phyloP scores from a whole-genome alignment of 768 basidiomycete genomes.

The Russula earlei region DNA sequence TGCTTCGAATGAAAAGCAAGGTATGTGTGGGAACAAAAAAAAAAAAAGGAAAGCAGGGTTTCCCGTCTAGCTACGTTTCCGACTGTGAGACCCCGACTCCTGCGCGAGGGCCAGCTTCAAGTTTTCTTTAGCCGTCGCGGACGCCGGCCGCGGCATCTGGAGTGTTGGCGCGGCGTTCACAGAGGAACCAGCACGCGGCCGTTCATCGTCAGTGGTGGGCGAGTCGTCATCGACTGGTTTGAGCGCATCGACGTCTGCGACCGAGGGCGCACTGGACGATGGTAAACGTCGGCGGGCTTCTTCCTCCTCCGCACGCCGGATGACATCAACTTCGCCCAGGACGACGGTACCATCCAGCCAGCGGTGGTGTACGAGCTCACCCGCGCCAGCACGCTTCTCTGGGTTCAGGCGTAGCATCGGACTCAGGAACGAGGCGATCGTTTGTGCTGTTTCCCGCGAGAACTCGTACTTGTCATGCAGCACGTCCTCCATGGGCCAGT shows the following conservation, averaged over 20 bases:
- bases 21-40: background rate
- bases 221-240: slow-evolving; percentile 64
- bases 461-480: slow-evolving; percentile 95
- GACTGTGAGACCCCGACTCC: slow-evolving; percentile 3
- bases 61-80: slow-evolving; percentile 7
- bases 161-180: slow-evolving; percentile 15
- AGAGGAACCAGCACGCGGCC: background rate
- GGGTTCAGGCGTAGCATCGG: slow-evolving; percentile 90
- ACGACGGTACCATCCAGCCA: slow-evolving; percentile 85
- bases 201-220: slow-evolving; percentile 13
- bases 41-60: too few relatives aligned
- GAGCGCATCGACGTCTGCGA: slow-evolving; percentile 46
- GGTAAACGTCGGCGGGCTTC: slow-evolving; percentile 30
- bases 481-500: slow-evolving; percentile 77
- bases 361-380: slow-evolving; percentile 75
- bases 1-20: background rate
- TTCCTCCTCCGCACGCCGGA: slow-evolving; percentile 51
- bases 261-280: slow-evolving; percentile 12
- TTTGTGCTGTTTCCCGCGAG: slow-evolving; percentile 69
- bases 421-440: slow-evolving; percentile 68
- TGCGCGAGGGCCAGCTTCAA: slow-evolving; percentile 4
- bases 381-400: slow-evolving; percentile 79
- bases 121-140: slow-evolving; percentile 23
- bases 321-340: slow-evolving; percentile 84
- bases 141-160: slow-evolving; percentile 15